Evolutionary conservation across 139 green algal species (phyloP).

Genomic region (Bryopsis sp.): DNA sequence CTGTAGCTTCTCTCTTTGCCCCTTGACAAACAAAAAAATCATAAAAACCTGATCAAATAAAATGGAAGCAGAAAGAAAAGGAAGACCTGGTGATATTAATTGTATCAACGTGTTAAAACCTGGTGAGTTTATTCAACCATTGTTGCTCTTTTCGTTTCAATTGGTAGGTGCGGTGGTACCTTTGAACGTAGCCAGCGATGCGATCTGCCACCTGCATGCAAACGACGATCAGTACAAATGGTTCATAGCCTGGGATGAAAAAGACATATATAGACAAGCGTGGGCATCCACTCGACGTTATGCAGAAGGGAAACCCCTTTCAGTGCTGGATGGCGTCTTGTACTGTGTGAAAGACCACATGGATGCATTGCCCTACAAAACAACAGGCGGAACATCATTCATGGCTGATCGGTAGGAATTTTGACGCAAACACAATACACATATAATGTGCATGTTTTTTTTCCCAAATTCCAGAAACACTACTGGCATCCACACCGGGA

Average conservation of each 20-base stretch:
- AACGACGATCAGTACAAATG: constrained; percentile 10
- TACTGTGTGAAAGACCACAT: constrained; percentile 74
- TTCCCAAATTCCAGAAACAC: background rate
- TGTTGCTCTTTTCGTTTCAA: background rate
- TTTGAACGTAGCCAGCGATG: constrained; percentile 34
- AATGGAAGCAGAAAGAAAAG: background rate
- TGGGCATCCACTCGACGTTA: constrained; percentile 24
- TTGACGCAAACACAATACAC: background rate
- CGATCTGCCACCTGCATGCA: constrained; percentile 25
- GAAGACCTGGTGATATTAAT: background rate
- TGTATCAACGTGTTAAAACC: background rate
- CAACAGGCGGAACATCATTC: constrained; percentile 57
- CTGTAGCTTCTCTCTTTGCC: too few relatives aligned
- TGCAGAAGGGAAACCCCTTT: constrained; percentile 32
- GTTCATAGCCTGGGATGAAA: constrained; percentile 23
- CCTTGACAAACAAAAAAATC: too few relatives aligned
- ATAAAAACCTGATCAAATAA: background rate
- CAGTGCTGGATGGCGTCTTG: constrained; percentile 67
- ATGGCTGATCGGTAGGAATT: constrained; percentile 21
- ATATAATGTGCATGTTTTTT: background rate
- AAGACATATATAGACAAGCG: constrained; percentile 22
- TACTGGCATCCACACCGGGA: background rate
- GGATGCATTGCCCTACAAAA: constrained; percentile 57
- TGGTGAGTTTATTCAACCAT: background rate
- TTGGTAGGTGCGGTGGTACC: constrained; percentile 30